Evolutionary conservation across 805 yeast species (phyloP).

Genomic region (Candida germanica): DNA sequence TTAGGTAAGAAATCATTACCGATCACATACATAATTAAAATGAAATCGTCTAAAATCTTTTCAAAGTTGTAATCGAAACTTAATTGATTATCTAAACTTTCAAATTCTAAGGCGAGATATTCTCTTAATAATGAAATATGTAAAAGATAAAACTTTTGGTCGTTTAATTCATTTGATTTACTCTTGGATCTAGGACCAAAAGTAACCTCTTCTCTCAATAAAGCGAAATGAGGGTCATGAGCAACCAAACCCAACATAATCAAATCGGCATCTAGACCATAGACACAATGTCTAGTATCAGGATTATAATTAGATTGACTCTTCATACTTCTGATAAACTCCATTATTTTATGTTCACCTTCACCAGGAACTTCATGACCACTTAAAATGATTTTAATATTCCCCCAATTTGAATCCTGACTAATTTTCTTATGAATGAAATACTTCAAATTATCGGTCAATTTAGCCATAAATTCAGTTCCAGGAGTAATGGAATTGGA

Average conservation of each 20-base stretch:
- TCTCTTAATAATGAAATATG: conserved; percentile 89
- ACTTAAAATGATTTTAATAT: conserved; percentile 69
- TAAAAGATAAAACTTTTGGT: conserved; percentile 76
- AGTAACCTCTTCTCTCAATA: conserved; percentile 91
- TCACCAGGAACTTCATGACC: conserved; percentile 99
- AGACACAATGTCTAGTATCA: conserved; percentile 87
- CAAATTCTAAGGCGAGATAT: conserved; percentile 82
- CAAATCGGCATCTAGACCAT: conserved; percentile 94
- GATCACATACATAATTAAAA: conserved; percentile 86
- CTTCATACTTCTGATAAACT: conserved; percentile 75
- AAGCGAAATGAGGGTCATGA: conserved; percentile 94
- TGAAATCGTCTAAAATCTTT: conserved; percentile 86
- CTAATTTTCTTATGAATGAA: conserved; percentile 85
- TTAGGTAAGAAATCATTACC: conserved; percentile 98
- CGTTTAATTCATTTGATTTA: conserved; percentile 51
- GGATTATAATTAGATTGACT: conserved; percentile 72
- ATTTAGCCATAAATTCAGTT: conserved; percentile 90
- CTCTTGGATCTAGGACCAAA: conserved; percentile 60
- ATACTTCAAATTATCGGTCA: conserved; percentile 77
- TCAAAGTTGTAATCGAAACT: conserved; percentile 80
- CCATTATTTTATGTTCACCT: conserved; percentile 98
- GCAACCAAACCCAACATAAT: conserved; percentile 88
- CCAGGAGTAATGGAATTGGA: conserved; percentile 95
- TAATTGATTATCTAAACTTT: conserved; percentile 60
- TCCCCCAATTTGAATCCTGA: conserved; percentile 84